Conservation (phyloP, 2,329 filamentous ascomycete species). For the Trematosphaeria pertusa region DNA sequence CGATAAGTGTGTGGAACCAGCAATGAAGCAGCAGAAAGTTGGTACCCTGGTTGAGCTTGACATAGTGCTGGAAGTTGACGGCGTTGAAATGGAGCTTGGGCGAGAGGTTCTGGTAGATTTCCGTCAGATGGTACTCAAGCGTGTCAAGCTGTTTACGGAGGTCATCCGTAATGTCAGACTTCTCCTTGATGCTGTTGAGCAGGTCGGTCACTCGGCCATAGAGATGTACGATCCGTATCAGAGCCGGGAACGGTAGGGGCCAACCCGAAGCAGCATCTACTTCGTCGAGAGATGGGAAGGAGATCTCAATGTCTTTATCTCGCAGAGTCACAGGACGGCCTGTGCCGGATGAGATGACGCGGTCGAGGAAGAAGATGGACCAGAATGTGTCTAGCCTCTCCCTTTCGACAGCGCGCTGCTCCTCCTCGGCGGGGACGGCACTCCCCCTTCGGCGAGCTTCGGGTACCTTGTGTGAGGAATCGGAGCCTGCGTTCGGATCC, state of each 20-base stretch:
- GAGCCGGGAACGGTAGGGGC: conserved; percentile 79
- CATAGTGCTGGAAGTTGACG: conserved; percentile 84
- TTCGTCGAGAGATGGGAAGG: conserved; percentile 66
- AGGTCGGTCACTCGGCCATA: conserved; percentile 86
- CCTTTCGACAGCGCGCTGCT: conserved; percentile 73
- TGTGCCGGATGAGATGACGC: conserved; percentile 86
- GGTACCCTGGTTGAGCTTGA: conserved; percentile 79
- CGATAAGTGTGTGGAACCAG: conserved; percentile 88
- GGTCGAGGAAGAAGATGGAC: conserved; percentile 87
- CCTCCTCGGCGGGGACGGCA: conserved; percentile 51
- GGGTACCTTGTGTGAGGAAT: conserved; percentile 62
- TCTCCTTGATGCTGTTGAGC: conserved; percentile 78
- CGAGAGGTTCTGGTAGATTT: conserved; percentile 76
- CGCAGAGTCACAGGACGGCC: conserved; percentile 83
- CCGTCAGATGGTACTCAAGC: conserved; percentile 83
- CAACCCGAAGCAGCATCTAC: conserved; percentile 65
- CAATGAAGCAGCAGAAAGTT: conserved; percentile 88
- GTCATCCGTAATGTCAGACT: conserved; percentile 76
- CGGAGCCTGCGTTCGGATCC: conserved; percentile 31
- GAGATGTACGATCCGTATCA: conserved; percentile 84
- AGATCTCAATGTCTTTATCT: conserved; percentile 84
- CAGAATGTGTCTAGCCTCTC: conserved; percentile 88
- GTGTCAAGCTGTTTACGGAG: conserved; percentile 73
- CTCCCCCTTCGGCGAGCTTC: conserved; percentile 51
- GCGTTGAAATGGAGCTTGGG: conserved; percentile 81